These are phyloP conservation scores for Penicillium sp. DNA, from an alignment of 2,329 filamentous ascomycete species.

Conservation along the genomic window DNA sequence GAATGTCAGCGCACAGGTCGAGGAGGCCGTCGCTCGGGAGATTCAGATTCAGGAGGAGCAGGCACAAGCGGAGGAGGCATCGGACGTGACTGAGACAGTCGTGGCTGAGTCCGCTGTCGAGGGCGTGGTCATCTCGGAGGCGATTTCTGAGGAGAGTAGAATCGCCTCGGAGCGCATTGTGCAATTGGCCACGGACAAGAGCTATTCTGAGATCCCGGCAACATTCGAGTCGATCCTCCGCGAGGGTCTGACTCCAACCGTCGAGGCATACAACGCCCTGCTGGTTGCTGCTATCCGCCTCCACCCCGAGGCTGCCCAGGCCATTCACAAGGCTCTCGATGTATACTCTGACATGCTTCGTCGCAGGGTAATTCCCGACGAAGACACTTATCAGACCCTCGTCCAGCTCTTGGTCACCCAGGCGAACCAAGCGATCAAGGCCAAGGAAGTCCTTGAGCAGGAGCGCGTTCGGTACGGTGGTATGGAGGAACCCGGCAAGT, in stretches of 20 bases:
- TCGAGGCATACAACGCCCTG: slow-evolving; percentile 89
- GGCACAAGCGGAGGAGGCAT: slow-evolving; percentile 49
- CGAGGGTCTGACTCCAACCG: slow-evolving; percentile 78
- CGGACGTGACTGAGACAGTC: slow-evolving; percentile 37
- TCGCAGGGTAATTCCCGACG: slow-evolving; percentile 79
- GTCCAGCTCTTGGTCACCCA: slow-evolving; percentile 81
- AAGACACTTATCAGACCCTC: slow-evolving; percentile 84
- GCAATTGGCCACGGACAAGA: slow-evolving; percentile 71
- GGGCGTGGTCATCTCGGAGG: slow-evolving; percentile 50
- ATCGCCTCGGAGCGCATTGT: slow-evolving; percentile 80
- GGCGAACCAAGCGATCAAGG: slow-evolving; percentile 75
- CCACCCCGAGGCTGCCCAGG: slow-evolving; percentile 77
- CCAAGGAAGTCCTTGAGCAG: slow-evolving; percentile 76
- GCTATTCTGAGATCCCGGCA: slow-evolving; percentile 85
- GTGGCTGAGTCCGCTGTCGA: slow-evolving; percentile 38
- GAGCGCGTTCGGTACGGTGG: slow-evolving; percentile 85
- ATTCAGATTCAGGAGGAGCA: slow-evolving; percentile 66
- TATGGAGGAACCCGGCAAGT: slow-evolving; percentile 81
- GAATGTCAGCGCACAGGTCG: slow-evolving; percentile 73
- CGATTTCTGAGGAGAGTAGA: slow-evolving; percentile 66
- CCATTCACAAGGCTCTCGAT: slow-evolving; percentile 89
- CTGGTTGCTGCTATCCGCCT: slow-evolving; percentile 83
- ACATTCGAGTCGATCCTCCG: slow-evolving; percentile 90
- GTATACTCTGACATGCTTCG: slow-evolving; percentile 97
- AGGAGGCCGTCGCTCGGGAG: slow-evolving; percentile 82